A percentile compares a stretch with the other conserved stretches of the same genome.
These are phyloP conservation scores for Ophiostoma sp. DNA, from an alignment of 2,329 filamentous ascomycete species.

Conservation along the genomic window DNA sequence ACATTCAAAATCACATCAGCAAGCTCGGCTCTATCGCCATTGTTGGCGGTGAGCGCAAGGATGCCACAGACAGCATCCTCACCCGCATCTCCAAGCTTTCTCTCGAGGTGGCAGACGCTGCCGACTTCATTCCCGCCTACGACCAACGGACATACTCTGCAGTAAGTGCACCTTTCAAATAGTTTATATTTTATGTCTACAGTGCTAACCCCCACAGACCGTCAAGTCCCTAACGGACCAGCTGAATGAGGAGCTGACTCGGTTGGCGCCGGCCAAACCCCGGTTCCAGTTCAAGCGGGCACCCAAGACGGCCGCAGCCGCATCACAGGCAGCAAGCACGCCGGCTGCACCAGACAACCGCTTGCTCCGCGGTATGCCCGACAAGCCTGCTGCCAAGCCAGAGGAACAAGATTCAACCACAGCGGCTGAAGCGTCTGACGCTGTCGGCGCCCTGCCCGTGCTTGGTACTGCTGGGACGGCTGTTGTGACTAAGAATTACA, in stretches of 20 bases:
- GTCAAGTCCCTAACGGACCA: slow-evolving; percentile 81
- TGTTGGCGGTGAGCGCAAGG: slow-evolving; percentile 71
- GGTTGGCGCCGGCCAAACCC: slow-evolving; percentile 65
- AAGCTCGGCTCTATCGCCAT: slow-evolving; percentile 63
- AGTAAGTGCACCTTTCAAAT: slow-evolving; percentile 46
- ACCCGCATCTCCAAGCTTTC: slow-evolving; percentile 78
- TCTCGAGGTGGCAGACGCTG: slow-evolving; percentile 80
- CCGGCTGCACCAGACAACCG: slow-evolving; percentile 46
- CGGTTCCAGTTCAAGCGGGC: slow-evolving; percentile 76
- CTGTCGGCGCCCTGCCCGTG: slow-evolving; percentile 42
- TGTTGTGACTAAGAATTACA: background rate
- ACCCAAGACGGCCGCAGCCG: slow-evolving; percentile 20
- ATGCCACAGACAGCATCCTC: slow-evolving; percentile 78
- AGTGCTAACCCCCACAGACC: slow-evolving; percentile 49
- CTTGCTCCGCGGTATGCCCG: slow-evolving; percentile 34
- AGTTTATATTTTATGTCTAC: background rate
- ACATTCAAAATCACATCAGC: slow-evolving; percentile 73
- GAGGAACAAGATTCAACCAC: slow-evolving; percentile 22
- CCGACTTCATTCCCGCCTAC: slow-evolving; percentile 80
- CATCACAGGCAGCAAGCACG: slow-evolving; percentile 34
- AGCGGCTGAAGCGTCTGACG: slow-evolving; percentile 40
- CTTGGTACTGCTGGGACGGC: slow-evolving; percentile 23
- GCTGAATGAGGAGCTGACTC: slow-evolving; percentile 67
- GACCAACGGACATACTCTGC: slow-evolving; percentile 85
- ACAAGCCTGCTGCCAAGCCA: background rate